phyloP scores from a whole-genome alignment of 331 rosid genomes.

The Malus hybrid region DNA sequence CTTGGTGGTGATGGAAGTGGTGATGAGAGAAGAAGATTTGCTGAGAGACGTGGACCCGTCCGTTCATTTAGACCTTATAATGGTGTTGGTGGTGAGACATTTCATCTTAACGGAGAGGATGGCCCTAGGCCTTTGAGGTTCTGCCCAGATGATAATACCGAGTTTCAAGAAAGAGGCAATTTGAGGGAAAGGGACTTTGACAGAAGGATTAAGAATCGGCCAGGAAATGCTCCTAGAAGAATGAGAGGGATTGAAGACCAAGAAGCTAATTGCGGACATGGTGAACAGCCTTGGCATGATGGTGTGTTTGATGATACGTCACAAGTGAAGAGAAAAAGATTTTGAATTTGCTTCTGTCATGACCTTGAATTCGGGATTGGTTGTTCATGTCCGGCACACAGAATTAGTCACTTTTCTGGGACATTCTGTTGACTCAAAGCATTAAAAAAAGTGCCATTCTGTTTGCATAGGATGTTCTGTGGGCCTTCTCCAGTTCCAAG shows the following conservation, averaged over 20 bases:
- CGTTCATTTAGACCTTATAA: conserved; percentile 66
- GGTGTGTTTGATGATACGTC: conserved; percentile 32
- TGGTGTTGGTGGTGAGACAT: conserved; percentile 47
- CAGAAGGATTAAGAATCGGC: conserved; percentile 53
- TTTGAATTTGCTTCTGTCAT: conserved; percentile 16
- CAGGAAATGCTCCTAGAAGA: conserved; percentile 56
- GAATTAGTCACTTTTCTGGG: conserved; percentile 1
- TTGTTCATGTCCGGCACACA: neutral
- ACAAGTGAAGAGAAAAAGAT: conserved; percentile 41
- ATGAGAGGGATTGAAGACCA: conserved; percentile 66
- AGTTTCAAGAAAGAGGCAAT: conserved; percentile 69
- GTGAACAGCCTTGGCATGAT: conserved; percentile 67
- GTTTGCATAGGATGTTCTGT: neutral
- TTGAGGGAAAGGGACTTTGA: conserved; percentile 66
- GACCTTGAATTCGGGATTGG: conserved; percentile 1
- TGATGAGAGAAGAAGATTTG: conserved; percentile 71
- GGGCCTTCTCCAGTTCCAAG: neutral
- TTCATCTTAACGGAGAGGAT: conserved; percentile 52
- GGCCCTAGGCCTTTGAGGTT: conserved; percentile 56
- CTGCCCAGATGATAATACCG: conserved; percentile 55
- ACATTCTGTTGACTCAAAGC: neutral
- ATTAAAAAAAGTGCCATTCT: neutral
- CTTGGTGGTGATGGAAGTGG: conserved; percentile 52
- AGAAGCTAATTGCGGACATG: conserved; percentile 61
- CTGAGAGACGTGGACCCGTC: conserved; percentile 64